A percentile compares a stretch with the other conserved stretches of the same genome.
phyloP scores from a whole-genome alignment of 164 flowering plant genomes.

The Amborella trichopoda region DNA sequence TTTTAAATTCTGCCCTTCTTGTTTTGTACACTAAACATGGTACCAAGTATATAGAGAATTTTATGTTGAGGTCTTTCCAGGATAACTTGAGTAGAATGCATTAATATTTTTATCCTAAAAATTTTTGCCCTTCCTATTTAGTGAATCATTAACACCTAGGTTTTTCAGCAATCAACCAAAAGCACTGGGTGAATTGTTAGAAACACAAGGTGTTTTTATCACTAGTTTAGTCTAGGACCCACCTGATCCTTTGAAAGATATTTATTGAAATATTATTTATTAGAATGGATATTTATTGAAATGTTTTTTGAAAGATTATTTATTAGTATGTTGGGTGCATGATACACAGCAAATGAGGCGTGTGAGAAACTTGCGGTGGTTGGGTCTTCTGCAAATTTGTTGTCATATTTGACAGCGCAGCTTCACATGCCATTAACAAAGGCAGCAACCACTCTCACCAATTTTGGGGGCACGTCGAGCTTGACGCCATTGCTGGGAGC shows the following conservation, averaged over 20 bases:
- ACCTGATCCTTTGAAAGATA: not conserved
- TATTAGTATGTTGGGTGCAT: not conserved
- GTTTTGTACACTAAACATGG: no score
- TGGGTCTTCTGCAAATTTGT: conserved; percentile 77
- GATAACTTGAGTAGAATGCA: no score
- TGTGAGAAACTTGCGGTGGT: conserved; percentile 93
- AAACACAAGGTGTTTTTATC: not conserved
- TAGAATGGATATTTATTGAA: not conserved
- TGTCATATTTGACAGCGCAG: conserved; percentile 68
- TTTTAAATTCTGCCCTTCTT: no score
- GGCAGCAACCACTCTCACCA: conserved; percentile 90
- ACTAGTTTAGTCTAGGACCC: not conserved
- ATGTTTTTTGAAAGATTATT: not conserved
- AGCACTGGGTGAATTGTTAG: not conserved
- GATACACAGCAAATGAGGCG: conserved; percentile 60
- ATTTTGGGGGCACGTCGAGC: conserved; percentile 80
- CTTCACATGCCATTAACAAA: conserved; percentile 77
- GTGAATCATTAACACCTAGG: no score
- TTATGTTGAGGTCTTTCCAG: no score
- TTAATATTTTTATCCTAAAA: no score
- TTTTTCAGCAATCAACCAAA: not conserved
- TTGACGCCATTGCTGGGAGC: conserved; percentile 88
- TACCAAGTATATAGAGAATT: no score
- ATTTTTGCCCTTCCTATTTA: no score
- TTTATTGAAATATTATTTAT: not conserved